phyloP scores from a whole-genome alignment of 2,329 filamentous ascomycete genomes.

The Aspergillus carbonarius region DNA sequence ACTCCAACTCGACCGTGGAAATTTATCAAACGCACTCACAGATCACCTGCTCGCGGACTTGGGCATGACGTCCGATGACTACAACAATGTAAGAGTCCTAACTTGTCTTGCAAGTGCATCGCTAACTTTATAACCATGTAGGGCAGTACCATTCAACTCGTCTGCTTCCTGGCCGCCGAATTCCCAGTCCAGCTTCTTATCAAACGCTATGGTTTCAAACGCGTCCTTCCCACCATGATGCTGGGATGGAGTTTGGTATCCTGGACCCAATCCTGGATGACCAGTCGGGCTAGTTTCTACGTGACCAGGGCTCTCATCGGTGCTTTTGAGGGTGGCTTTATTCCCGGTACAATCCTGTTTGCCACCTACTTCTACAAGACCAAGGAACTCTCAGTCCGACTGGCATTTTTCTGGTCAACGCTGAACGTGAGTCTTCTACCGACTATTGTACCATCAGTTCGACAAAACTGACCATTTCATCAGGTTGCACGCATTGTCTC shows the following conservation, averaged over 20 bases:
- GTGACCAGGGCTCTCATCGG: constrained; percentile 43
- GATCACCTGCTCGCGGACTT: constrained; percentile 40
- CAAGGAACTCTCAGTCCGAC: constrained; percentile 42
- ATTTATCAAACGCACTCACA: constrained; percentile 35
- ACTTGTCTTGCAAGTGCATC: too few relatives aligned
- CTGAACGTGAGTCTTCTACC: constrained; percentile 26
- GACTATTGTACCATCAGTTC: neutral
- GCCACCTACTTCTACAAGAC: constrained; percentile 45
- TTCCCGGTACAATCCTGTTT: constrained; percentile 40
- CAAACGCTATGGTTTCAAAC: constrained; percentile 48
- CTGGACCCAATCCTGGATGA: constrained; percentile 36
- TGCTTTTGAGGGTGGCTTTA: constrained; percentile 39
- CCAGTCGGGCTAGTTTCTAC: constrained; percentile 35
- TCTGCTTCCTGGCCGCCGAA: constrained; percentile 37
- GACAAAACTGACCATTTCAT: neutral
- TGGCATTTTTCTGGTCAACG: constrained; percentile 47
- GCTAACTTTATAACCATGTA: neutral
- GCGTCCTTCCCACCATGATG: constrained; percentile 48
- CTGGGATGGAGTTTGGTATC: constrained; percentile 47
- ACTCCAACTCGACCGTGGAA: constrained; percentile 35
- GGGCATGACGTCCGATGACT: constrained; percentile 37
- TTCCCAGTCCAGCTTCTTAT: constrained; percentile 49
- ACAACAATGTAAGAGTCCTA: constrained; percentile 31
- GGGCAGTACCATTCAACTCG: constrained; percentile 26
- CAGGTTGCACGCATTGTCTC: constrained; percentile 36